Evolutionary conservation across 345 rosid genomes (phyloP).

Genomic region (Diplotaxis tenuifolia): DNA sequence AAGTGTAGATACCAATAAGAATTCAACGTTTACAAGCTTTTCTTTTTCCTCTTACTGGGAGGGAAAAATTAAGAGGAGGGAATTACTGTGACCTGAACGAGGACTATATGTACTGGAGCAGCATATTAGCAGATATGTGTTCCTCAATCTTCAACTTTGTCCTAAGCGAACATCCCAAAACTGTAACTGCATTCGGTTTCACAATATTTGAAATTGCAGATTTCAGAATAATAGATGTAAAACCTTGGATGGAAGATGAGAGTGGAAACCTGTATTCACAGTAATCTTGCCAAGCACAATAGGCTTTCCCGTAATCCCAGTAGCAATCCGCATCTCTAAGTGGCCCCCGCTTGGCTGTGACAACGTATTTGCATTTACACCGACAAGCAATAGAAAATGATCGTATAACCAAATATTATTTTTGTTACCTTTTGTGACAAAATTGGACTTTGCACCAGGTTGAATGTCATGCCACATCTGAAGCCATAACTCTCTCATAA

Average conservation of each 20-base stretch:
- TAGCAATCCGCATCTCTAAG: slow-evolving; percentile 90
- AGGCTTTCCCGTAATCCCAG: slow-evolving; percentile 97
- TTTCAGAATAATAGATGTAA: not conserved
- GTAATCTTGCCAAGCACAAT: slow-evolving; percentile 92
- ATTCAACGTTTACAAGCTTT: not conserved
- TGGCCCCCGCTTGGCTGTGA: slow-evolving; percentile 89
- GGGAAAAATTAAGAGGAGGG: not conserved
- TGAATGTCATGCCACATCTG: slow-evolving; percentile 97
- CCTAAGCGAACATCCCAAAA: slow-evolving; percentile 79
- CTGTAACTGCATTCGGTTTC: not conserved
- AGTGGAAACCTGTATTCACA: slow-evolving; percentile 83
- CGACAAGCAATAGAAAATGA: not conserved
- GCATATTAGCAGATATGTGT: slow-evolving; percentile 52
- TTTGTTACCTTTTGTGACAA: slow-evolving; percentile 81
- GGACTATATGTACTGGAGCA: not conserved
- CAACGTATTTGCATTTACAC: slow-evolving; percentile 17
- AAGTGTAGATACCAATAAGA: not conserved
- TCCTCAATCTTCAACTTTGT: slow-evolving; percentile 96
- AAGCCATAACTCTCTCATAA: slow-evolving; percentile 99
- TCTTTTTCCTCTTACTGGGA: not conserved
- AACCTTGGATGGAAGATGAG: slow-evolving; percentile 14
- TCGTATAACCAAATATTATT: not conserved
- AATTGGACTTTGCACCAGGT: slow-evolving; percentile 58
- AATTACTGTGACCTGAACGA: not conserved
- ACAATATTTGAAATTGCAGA: not conserved